Evolutionary conservation across 1,284 basidiomycete species (phyloP).

Genomic region (Anthracocystis panici-leucophaei): DNA sequence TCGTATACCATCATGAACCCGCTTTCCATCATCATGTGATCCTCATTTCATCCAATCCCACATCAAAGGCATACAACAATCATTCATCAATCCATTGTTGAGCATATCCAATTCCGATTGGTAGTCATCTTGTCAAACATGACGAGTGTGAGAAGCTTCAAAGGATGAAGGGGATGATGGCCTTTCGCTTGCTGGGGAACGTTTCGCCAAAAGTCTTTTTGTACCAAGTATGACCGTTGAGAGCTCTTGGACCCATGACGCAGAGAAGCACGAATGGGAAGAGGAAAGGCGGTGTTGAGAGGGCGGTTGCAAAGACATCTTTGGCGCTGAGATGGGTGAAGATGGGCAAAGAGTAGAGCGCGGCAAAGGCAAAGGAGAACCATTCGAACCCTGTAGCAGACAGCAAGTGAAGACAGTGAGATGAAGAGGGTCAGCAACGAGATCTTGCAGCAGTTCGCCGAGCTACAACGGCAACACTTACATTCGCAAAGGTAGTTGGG

Average conservation of each 20-base stretch:
- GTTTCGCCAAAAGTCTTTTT: slow-evolving; percentile 75
- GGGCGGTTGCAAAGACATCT: slow-evolving; percentile 38
- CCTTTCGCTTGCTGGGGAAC: slow-evolving; percentile 78
- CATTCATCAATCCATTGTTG: not conserved
- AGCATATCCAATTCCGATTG: not conserved
- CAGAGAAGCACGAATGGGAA: slow-evolving; percentile 80
- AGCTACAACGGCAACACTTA: slow-evolving; percentile 32
- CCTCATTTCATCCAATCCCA: not conserved
- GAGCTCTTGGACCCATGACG: slow-evolving; percentile 82
- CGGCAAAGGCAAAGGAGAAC: slow-evolving; percentile 61
- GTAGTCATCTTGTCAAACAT: not conserved
- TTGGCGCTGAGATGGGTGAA: slow-evolving; percentile 34
- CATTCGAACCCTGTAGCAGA: slow-evolving; percentile 65
- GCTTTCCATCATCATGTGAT: not conserved
- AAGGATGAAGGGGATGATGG: slow-evolving; percentile 78
- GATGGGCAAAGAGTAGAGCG: slow-evolving; percentile 53
- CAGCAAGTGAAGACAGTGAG: not conserved
- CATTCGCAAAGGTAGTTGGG: slow-evolving; percentile 93
- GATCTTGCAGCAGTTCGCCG: no score
- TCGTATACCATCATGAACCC: slow-evolving; percentile 14
- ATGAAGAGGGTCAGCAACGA: not conserved
- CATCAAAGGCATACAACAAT: slow-evolving; percentile 2
- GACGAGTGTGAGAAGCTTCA: slow-evolving; percentile 58
- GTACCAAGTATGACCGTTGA: slow-evolving; percentile 85
- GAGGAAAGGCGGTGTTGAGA: slow-evolving; percentile 60